Evolutionary conservation across 805 yeast genomes (phyloP).

Genomic region (Pichia scutulata): DNA sequence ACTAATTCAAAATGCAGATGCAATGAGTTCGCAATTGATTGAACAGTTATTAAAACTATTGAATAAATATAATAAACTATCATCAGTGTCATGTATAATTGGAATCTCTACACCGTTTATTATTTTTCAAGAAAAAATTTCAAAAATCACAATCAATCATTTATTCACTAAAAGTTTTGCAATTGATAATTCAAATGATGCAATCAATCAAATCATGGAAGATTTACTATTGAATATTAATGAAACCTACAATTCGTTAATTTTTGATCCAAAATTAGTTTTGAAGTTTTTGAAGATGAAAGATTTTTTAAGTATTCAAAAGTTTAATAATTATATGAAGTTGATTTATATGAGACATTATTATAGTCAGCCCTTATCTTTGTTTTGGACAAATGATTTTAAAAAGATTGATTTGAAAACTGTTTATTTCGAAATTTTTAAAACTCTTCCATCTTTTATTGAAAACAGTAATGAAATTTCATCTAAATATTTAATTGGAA

Average conservation of each 20-base stretch:
- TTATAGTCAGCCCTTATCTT: slow-evolving; percentile 27
- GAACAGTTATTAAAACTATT: slow-evolving; percentile 20
- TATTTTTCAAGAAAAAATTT: slow-evolving; percentile 29
- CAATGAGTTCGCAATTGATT: slow-evolving; percentile 22
- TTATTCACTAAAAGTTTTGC: slow-evolving; percentile 22
- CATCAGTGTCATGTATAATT: slow-evolving; percentile 20
- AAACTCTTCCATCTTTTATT: slow-evolving; percentile 24
- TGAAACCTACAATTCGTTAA: slow-evolving; percentile 26
- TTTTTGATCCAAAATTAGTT: slow-evolving; percentile 26
- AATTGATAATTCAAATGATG: slow-evolving; percentile 26
- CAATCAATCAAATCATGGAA: slow-evolving; percentile 27
- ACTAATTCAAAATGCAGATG: slow-evolving; percentile 31
- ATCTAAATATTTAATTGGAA: slow-evolving; percentile 16
- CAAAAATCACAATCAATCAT: slow-evolving; percentile 18
- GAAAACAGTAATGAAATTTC: slow-evolving; percentile 12
- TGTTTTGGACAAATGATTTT: slow-evolving; percentile 27
- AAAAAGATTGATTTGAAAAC: slow-evolving; percentile 16
- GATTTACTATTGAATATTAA: slow-evolving; percentile 25
- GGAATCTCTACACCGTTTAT: slow-evolving; percentile 30
- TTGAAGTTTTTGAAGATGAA: slow-evolving; percentile 21
- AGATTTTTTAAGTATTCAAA: slow-evolving; percentile 23
- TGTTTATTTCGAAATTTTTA: slow-evolving; percentile 22
- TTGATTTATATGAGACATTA: slow-evolving; percentile 29
- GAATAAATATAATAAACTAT: slow-evolving; percentile 15
- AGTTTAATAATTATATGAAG: slow-evolving; percentile 26